Evolutionary conservation across 805 yeast species (phyloP).

Genomic region (Suhomyces sp.): DNA sequence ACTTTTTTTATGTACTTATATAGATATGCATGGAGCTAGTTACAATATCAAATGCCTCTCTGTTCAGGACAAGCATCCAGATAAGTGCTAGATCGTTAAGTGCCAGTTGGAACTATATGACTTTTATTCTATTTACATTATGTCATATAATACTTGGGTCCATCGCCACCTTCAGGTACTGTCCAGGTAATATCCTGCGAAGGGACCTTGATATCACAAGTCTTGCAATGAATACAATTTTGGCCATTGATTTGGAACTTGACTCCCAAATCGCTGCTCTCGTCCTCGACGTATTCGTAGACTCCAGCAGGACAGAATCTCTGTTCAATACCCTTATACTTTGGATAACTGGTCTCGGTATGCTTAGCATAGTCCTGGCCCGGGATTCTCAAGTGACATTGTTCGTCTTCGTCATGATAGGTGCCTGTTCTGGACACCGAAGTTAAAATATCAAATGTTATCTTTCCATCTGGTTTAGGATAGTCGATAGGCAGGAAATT

Average conservation of each 20-base stretch:
- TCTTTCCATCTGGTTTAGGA: constrained; percentile 93
- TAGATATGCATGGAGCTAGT: too few species aligned
- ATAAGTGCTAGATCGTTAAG: too few species aligned
- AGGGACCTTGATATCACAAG: constrained; percentile 97
- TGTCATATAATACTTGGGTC: constrained; percentile 92
- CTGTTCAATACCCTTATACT: constrained; percentile 81
- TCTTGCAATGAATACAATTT: constrained; percentile 97
- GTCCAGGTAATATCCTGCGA: constrained; percentile 92
- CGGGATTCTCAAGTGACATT: constrained; percentile 71
- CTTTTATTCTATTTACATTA: constrained; percentile 19
- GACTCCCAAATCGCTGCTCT: constrained; percentile 55
- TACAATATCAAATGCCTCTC: too few species aligned
- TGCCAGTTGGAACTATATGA: too few species aligned
- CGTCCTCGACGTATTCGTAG: constrained; percentile 85
- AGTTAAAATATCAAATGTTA: constrained; percentile 88
- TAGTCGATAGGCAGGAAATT: constrained; percentile 71
- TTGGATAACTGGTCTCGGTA: constrained; percentile 66
- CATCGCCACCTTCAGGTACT: constrained; percentile 99
- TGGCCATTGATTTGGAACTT: constrained; percentile 92
- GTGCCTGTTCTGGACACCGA: constrained; percentile 98
- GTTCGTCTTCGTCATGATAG: constrained; percentile 91
- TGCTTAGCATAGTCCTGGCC: constrained; percentile 65
- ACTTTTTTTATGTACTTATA: too few species aligned
- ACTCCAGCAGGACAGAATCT: constrained; percentile 99
- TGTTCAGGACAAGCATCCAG: too few species aligned